Evolutionary conservation across 768 basidiomycete species (phyloP).

Genomic region (Podaxis sp.): DNA sequence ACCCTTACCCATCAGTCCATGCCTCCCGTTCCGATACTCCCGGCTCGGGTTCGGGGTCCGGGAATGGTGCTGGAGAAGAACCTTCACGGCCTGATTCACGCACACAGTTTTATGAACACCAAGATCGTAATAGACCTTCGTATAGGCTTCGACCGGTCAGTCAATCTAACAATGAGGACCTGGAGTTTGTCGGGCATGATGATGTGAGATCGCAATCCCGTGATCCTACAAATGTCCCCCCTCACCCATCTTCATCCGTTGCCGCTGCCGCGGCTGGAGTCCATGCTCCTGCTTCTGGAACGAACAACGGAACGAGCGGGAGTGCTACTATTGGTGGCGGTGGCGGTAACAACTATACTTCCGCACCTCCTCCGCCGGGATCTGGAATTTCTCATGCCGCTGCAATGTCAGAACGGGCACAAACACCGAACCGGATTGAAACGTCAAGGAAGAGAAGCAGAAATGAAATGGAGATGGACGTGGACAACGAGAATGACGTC

Average conservation of each 20-base stretch:
- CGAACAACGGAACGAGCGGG: conserved; percentile 13
- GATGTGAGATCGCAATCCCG: conserved; percentile 44
- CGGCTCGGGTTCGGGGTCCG: conserved; percentile 51
- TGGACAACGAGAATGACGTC: conserved; percentile 53
- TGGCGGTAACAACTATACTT: conserved; percentile 28
- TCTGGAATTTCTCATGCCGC: conserved; percentile 5
- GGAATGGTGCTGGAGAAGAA: conserved; percentile 40
- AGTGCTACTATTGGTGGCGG: conserved; percentile 22
- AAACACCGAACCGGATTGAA: conserved; percentile 32
- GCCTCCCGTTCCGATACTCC: conserved; percentile 59
- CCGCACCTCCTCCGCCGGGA: conserved; percentile 5
- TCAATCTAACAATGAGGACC: conserved; percentile 39
- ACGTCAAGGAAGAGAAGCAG: conserved; percentile 52
- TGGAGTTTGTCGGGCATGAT: conserved; percentile 50
- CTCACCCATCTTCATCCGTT: not conserved
- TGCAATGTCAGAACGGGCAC: conserved; percentile 37
- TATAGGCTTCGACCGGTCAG: conserved; percentile 53
- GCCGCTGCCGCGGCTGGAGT: not conserved
- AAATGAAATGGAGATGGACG: conserved; percentile 54
- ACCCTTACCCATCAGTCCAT: conserved; percentile 28
- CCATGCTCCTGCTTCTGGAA: conserved; percentile 31
- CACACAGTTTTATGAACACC: conserved; percentile 44
- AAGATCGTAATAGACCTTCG: conserved; percentile 34
- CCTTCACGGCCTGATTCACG: conserved; percentile 54
- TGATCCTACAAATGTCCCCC: not conserved